Evolutionary conservation across 2,329 filamentous ascomycete genomes (phyloP).

Genomic region (Ambrosiella cleistominuta): DNA sequence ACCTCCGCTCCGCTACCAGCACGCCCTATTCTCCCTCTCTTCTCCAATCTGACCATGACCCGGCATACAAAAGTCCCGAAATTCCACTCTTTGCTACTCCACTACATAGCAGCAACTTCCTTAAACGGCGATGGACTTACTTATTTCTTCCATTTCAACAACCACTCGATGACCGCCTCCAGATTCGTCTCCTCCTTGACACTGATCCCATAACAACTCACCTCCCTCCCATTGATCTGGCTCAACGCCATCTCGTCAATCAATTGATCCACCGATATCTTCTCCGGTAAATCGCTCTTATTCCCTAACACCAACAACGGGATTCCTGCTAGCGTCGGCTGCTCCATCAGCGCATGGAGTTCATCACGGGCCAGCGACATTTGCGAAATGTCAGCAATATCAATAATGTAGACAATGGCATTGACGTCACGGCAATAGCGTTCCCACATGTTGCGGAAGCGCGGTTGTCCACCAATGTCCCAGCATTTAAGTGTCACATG

Average conservation of each 20-base stretch:
- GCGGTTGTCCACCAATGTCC: slow-evolving; percentile 92
- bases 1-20: background rate
- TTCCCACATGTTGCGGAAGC: slow-evolving; percentile 99
- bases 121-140: background rate
- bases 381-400: slow-evolving; percentile 71
- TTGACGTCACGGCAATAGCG: slow-evolving; percentile 94
- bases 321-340: slow-evolving; percentile 71
- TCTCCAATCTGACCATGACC: too few relatives aligned
- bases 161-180: slow-evolving; percentile 88
- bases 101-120: background rate
- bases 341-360: slow-evolving; percentile 73
- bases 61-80: too few relatives aligned
- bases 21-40: background rate
- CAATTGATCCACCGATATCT: slow-evolving; percentile 81
- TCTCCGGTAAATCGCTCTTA: slow-evolving; percentile 87
- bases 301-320: slow-evolving; percentile 89
- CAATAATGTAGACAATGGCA: slow-evolving; percentile 96
- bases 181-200: slow-evolving; percentile 98
- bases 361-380: slow-evolving; percentile 80
- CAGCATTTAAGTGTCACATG: slow-evolving; percentile 98
- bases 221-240: slow-evolving; percentile 75
- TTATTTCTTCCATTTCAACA: slow-evolving; percentile 69
- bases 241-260: slow-evolving; percentile 87
- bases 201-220: slow-evolving; percentile 97
- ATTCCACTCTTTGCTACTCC: too few relatives aligned